These are phyloP conservation scores for Sclerotinia trifoliorum DNA, from an alignment of 2,329 filamentous ascomycete species.

Conservation along the genomic window DNA sequence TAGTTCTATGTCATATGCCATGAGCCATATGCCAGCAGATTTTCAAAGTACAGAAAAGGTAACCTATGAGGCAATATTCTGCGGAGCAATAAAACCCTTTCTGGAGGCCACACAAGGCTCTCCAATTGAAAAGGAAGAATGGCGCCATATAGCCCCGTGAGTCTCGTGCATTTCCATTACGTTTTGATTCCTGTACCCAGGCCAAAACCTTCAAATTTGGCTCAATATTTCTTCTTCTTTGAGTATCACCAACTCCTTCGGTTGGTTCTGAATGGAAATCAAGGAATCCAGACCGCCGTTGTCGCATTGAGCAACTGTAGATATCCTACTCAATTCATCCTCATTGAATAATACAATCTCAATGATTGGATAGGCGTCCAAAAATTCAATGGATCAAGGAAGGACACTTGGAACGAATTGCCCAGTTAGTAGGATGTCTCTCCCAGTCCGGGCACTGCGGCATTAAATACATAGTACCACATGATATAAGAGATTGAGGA, in stretches of 20 bases:
- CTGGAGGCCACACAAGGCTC: background rate
- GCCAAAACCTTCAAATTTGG: constrained; percentile 10
- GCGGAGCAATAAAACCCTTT: background rate
- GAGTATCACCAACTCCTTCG: constrained; percentile 11
- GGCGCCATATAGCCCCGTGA: constrained; percentile 17
- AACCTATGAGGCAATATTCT: background rate
- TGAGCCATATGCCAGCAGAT: background rate
- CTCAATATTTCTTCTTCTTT: constrained; percentile 1
- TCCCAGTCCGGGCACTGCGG: background rate
- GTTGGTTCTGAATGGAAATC: constrained; percentile 15
- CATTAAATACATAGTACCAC: constrained; percentile 8
- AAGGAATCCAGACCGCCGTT: constrained; percentile 11
- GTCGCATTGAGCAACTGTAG: constrained; percentile 5
- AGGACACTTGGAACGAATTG: background rate
- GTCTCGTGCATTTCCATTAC: constrained; percentile 22
- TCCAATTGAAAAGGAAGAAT: constrained; percentile 17
- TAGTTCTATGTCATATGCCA: no score
- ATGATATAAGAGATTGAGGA: constrained; percentile 13
- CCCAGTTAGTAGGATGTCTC: background rate
- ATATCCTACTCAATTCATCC: background rate
- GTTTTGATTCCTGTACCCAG: constrained; percentile 20
- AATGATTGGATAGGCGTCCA: background rate
- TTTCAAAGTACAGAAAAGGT: constrained; percentile 1
- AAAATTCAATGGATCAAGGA: background rate
- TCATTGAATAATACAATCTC: background rate